These are phyloP conservation scores for Metarhizium anisopliae DNA, from an alignment of 2,329 filamentous ascomycete species.

Conservation along the genomic window DNA sequence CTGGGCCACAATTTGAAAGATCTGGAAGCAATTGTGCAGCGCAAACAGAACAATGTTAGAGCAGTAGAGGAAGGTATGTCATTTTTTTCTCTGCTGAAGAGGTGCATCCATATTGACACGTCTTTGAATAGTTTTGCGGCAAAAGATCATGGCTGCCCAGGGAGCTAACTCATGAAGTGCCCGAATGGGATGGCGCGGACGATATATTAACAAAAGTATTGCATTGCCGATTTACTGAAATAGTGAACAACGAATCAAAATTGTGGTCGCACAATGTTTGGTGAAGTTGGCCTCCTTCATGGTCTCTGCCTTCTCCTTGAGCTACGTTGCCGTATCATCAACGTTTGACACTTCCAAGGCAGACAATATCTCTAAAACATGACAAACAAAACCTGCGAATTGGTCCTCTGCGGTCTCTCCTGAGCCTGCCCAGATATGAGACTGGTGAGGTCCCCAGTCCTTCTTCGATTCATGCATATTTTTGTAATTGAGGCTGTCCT, in stretches of 20 bases:
- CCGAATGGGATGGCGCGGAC: neutral
- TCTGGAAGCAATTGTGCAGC: constrained; percentile 47
- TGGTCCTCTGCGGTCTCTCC: constrained; percentile 16
- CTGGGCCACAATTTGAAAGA: constrained; percentile 45
- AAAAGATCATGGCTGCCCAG: constrained; percentile 32
- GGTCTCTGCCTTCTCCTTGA: neutral
- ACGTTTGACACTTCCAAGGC: constrained; percentile 6
- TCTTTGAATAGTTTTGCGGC: constrained; percentile 24
- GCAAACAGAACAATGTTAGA: constrained; percentile 76
- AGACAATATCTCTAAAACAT: constrained; percentile 21
- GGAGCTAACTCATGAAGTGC: constrained; percentile 11
- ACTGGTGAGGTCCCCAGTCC: constrained; percentile 21
- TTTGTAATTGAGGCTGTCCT: constrained; percentile 23
- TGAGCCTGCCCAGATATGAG: constrained; percentile 23
- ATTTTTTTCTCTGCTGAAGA: neutral
- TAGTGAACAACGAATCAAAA: neutral
- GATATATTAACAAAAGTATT: neutral
- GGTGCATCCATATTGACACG: neutral
- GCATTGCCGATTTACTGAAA: neutral
- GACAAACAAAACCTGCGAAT: constrained; percentile 20
- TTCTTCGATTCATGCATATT: constrained; percentile 15
- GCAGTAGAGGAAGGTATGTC: constrained; percentile 76
- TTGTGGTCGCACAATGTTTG: neutral
- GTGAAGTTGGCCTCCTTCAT: neutral
- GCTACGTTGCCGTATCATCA: neutral